Conservation (phyloP, 106 monocot species). For the Phalaenopsis aphrodite region DNA sequence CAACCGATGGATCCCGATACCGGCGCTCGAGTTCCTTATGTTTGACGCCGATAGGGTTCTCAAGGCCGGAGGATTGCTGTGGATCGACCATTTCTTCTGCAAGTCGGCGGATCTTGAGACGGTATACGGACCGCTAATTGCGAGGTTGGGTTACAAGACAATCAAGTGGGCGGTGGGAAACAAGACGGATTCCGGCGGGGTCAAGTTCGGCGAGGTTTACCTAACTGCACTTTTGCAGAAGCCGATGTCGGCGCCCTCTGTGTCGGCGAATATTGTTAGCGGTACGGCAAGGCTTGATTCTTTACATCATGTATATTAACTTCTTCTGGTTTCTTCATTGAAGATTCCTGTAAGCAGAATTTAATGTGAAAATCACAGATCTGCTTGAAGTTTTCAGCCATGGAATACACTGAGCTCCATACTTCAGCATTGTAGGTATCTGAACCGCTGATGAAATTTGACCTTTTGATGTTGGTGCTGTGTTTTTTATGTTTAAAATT, state of each 20-base stretch:
- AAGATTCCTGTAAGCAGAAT: neutral
- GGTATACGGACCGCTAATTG: slow-evolving; percentile 44
- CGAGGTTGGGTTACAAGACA: slow-evolving; percentile 52
- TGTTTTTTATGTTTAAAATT: neutral
- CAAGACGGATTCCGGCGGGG: slow-evolving; percentile 50
- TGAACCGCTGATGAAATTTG: neutral
- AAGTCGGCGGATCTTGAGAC: slow-evolving; percentile 27
- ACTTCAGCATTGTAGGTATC: neutral
- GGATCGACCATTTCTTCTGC: slow-evolving; percentile 95
- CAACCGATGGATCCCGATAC: slow-evolving; percentile 86
- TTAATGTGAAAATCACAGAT: neutral
- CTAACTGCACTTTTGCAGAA: slow-evolving; percentile 92
- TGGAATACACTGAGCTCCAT: neutral
- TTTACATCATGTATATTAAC: neutral
- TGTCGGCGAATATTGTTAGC: neutral
- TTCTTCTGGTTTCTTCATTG: neutral
- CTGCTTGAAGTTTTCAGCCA: neutral
- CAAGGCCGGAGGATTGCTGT: slow-evolving; percentile 58
- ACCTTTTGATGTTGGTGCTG: neutral
- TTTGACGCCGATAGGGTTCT: slow-evolving; percentile 81
- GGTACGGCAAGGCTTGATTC: slow-evolving; percentile 1
- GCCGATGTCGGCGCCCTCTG: slow-evolving; percentile 12
- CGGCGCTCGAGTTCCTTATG: slow-evolving; percentile 66
- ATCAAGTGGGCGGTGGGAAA: slow-evolving; percentile 84
- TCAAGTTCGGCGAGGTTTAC: slow-evolving; percentile 64